Base-by-base conservation (phyloP, 495 filamentous ascomycete genomes). In the Aspergillus steynii region DNA sequence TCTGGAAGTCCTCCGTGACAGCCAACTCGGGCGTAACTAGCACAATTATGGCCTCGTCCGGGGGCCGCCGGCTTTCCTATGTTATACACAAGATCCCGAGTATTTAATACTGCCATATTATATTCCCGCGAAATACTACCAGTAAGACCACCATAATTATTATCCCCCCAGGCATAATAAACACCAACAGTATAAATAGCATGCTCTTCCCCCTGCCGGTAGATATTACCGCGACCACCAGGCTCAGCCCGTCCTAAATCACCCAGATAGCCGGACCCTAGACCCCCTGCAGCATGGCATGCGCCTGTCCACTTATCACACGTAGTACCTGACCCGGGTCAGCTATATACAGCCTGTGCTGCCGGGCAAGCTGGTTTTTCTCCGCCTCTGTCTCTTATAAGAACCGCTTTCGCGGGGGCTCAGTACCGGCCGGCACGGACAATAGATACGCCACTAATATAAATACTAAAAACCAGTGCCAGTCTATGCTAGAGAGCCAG, bases 171-270 rank as follows among this genome's bases (percentile, higher is more conserved):
- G 53, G 34, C 34, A 27, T 31, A 25, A 48, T 46, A 55, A 26
- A 65, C 29, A 42, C 60, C 29, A 55, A 64, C 27, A 72, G 60
- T 45, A 72, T 69, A 42, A 72, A 72, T 34, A 61, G 52, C 29
- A 72, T 37, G 51, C 65, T 68, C 59, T 72, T 72, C 0, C 61
- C 59, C 2, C 50, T 51, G 3, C 61, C 59, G 0, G 57, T 71
- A 8, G 56, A 53, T 31, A 71, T 72, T 4, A 70, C 52, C 4
- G 53, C 34, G 4, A 55, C 15, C 7, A 55, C 34, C 1, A 6
- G 34, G 53, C 31, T 37, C 53, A 45, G 6, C 1, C 31, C 12
- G 27, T 37, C 27, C 53, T 55, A 20, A 20, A 55, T 55, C 3
- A 31, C 32, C 10, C n/a, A 6, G 5, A 55, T 29, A 5, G 27